Base-by-base conservation (phyloP, 2,329 filamentous ascomycete species). In the Sordariomycetes sp. region DNA sequence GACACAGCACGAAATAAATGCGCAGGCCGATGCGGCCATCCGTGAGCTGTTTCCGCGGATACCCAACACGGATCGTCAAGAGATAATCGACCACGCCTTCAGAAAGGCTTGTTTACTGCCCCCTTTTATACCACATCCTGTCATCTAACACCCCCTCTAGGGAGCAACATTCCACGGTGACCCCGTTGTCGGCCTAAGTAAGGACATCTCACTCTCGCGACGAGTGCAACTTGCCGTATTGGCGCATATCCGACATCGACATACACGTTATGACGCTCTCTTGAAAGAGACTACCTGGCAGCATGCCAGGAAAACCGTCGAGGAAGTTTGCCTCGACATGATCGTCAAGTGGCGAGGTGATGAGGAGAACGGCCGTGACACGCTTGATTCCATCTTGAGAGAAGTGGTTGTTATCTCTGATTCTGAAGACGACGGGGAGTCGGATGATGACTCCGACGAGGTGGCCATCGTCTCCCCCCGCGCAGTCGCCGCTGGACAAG, bases 271-370 rank as follows among this genome's bases (percentile, higher is more conserved):
- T 69, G 83, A 86, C 64, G 67, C 77, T 58, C 70, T 86, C 20
- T 70, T 85, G 17, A 76, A 68, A 63, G 79, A 85, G 63, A 80
- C 79, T 5, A 72, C 69, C 20, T 85, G 80, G 74, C 70, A 73
- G 55, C 81, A 80, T 64, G 81, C 82, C 56, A 75, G 83, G 60
- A 84, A 78, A 68, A 76, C 76, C 48, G 81, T 85, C 52, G 80
- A 85, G 62, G 68, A 74, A 35, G 70, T 82, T 15, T 86, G 83
- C 61, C 71, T 86, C 52, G 82, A 85, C 62, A 73, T 82, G 56
- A 78, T 86, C 67, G 78, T 85, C 73, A 85, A 85, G 78, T 86
- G 83, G 83, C 82, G 83, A 71, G 83, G 83, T 57, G 83, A 86
- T 62, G 83, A 86, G 66, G 83, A 86, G 66, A 85, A 78, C 20